Base-by-base conservation (phyloP, 306 rosid species). In the Comarum palustre region DNA sequence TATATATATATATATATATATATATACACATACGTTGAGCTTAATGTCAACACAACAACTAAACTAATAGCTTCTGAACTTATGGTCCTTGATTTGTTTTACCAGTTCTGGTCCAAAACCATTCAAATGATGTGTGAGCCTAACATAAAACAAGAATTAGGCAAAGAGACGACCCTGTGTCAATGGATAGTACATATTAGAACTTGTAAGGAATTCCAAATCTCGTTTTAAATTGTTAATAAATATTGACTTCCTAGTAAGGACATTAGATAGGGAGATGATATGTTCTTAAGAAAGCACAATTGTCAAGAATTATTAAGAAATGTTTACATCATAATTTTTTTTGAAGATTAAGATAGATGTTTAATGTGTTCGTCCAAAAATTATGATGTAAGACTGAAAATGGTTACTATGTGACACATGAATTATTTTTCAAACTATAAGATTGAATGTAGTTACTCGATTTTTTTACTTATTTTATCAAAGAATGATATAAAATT, bases 21-120 rank as follows among this genome's bases (percentile, higher is more conserved):
- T n/a, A n/a, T n/a, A n/a, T n/a, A n/a, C n/a, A 29, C 31, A 29
- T 29, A 29, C 2, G 31, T 27, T 41, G 55, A 67, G 38, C 38
- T 15, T 25, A 66, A 43, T 20, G 48, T 65, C 69, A 65, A 41
- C 19, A 66, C 52, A 66, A 24, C 24, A 20, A 62, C 67, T 20
- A 36, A 6, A 66, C 36, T 4, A 29, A 2, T 58, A n/a, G 10
- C 19, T 27, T 54, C 6, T 22, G 60, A 54, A 36, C 34, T 11
- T 6, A 19, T 31, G 41, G 42, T 67, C 39, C 39, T 67, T 25
- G 8, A 43, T 25, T 25, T 16, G 14, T 66, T 43, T 14, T 15
- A 15, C 22, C 17, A n/a, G n/a, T 67, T 66, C 25, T 65, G 29
- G 32, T 65, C 25, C 20, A 45, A 67, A 67, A 25, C 38, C 41